Evolutionary conservation across 2,329 filamentous ascomycete species (phyloP).

Genomic region (Fusarium stilboides): DNA sequence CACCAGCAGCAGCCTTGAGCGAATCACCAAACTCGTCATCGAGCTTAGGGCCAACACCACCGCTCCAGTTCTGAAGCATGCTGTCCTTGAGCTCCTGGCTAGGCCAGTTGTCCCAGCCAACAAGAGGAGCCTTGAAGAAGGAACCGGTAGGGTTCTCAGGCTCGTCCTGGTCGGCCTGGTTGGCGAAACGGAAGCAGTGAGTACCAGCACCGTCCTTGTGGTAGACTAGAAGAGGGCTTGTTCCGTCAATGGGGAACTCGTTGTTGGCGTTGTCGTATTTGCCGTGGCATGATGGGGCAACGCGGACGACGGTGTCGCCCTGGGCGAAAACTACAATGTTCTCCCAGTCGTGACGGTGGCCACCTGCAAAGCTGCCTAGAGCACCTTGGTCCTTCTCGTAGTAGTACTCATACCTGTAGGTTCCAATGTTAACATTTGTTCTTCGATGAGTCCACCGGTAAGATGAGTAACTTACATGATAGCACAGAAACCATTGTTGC

Average conservation of each 20-base stretch:
- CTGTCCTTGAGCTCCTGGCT: conserved; percentile 42
- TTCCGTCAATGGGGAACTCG: conserved; percentile 40
- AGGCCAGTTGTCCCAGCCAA: conserved; percentile 52
- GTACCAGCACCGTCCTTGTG: conserved; percentile 52
- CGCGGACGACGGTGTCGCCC: conserved; percentile 46
- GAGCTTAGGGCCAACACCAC: conserved; percentile 51
- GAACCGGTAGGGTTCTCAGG: conserved; percentile 48
- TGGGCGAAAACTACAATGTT: conserved; percentile 55
- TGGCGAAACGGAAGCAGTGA: conserved; percentile 53
- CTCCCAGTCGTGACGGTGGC: conserved; percentile 62
- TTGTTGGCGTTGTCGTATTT: conserved; percentile 46
- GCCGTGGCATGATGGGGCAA: conserved; percentile 51
- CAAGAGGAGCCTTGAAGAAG: conserved; percentile 48
- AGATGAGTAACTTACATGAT: conserved; percentile 42
- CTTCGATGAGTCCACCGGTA: rapidly evolving
- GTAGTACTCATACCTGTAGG: conserved; percentile 54
- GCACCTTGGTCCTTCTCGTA: conserved; percentile 62
- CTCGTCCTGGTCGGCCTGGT: conserved; percentile 43
- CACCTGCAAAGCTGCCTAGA: conserved; percentile 50
- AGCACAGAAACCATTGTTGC: conserved; percentile 55
- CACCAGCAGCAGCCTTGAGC: conserved; percentile 47
- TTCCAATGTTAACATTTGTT: not conserved
- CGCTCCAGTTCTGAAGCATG: conserved; percentile 48
- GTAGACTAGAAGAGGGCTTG: conserved; percentile 47
- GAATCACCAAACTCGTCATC: conserved; percentile 49